Evolutionary conservation across 2,329 filamentous ascomycete genomes (phyloP).

Genomic region (Colletotrichum liaoningense): DNA sequence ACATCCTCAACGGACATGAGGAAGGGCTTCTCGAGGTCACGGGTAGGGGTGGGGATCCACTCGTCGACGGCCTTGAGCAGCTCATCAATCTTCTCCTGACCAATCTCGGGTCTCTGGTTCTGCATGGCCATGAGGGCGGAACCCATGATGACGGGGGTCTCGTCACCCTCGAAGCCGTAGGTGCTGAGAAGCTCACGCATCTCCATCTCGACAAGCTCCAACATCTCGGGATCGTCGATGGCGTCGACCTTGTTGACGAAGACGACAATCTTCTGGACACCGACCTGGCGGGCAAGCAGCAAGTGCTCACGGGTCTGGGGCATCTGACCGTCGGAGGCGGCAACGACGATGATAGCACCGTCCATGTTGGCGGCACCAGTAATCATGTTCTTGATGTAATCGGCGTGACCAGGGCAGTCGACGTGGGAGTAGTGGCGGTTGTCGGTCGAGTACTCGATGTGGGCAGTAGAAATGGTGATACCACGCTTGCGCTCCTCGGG

Average conservation of each 20-base stretch:
- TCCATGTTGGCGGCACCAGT: conserved; percentile 99
- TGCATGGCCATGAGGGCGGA: conserved; percentile 96
- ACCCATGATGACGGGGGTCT: conserved; percentile 96
- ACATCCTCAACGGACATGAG: conserved; percentile 97
- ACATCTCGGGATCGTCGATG: conserved; percentile 97
- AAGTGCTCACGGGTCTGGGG: conserved; percentile 99
- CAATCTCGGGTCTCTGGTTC: conserved; percentile 87
- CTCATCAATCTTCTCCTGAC: conserved; percentile 88
- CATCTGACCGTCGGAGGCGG: conserved; percentile 99
- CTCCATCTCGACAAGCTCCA: conserved; percentile 99
- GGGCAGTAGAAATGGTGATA: conserved; percentile 98
- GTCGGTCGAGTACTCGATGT: conserved; percentile 98
- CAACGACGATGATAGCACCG: conserved; percentile 97
- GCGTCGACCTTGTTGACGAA: conserved; percentile 99
- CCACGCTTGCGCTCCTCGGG: conserved; percentile 99
- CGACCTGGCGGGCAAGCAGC: conserved; percentile 96
- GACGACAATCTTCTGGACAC: conserved; percentile 97
- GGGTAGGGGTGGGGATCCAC: conserved; percentile 96
- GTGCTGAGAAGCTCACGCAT: conserved; percentile 95
- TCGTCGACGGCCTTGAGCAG: conserved; percentile 89
- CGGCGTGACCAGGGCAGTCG: conserved; percentile 99
- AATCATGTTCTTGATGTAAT: conserved; percentile 99
- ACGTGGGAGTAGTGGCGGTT: conserved; percentile 98
- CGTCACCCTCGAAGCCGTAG: conserved; percentile 98
- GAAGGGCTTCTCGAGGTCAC: conserved; percentile 98